These are phyloP conservation scores for Echium plantagineum DNA, from an alignment of 257 asterid genomes.

Conservation along the genomic window DNA sequence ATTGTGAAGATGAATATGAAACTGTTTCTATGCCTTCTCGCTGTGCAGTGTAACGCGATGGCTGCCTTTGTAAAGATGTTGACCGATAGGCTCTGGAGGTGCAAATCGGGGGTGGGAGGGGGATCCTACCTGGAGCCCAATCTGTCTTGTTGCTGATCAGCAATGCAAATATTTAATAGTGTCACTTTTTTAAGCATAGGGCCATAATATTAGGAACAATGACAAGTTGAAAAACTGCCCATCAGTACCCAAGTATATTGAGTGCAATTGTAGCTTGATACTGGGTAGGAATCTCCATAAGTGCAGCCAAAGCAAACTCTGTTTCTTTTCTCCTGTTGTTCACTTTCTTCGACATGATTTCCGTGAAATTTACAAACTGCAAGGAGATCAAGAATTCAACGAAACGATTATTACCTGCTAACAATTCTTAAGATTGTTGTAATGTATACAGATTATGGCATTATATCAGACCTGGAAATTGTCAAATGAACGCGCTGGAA, in stretches of 20 bases:
- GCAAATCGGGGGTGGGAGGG: constrained; percentile 75
- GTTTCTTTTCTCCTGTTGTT: constrained; percentile 57
- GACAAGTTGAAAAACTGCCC: background rate
- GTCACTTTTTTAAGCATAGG: no score
- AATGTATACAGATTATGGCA: background rate
- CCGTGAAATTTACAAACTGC: constrained; percentile 84
- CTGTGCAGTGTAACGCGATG: constrained; percentile 28
- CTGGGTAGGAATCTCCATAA: constrained; percentile 93
- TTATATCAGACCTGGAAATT: constrained; percentile 56
- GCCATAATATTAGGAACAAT: background rate
- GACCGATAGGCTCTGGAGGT: constrained; percentile 35
- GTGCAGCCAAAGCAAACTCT: constrained; percentile 82
- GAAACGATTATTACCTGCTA: background rate
- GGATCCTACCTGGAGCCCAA: constrained; percentile 40
- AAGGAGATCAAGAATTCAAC: background rate
- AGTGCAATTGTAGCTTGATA: constrained; percentile 90
- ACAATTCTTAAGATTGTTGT: background rate
- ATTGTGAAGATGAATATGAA: constrained; percentile 23
- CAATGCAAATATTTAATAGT: constrained; percentile 9
- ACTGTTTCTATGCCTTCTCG: constrained; percentile 12
- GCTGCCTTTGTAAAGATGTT: constrained; percentile 31
- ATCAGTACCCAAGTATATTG: constrained; percentile 57
- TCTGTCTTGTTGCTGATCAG: constrained; percentile 46
- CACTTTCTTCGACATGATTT: constrained; percentile 60
- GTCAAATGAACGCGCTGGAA: constrained; percentile 69